Conservation (phyloP, 345 rosid genomes). For the Cardamine resedifolia region DNA sequence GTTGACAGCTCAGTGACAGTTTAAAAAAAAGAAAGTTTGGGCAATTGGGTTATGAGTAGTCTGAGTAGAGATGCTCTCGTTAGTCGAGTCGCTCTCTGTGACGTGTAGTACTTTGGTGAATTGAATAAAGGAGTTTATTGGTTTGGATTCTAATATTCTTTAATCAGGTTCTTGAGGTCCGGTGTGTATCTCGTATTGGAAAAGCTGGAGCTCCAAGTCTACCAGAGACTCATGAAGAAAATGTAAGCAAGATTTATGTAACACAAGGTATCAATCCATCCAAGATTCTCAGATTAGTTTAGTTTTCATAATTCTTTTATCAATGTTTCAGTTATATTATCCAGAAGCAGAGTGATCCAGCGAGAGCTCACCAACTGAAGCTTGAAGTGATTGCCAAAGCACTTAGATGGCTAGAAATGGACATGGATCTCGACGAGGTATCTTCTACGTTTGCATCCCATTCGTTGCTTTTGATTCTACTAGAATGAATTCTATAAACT, state of each 20-base stretch:
- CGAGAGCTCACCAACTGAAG: slow-evolving; percentile 94
- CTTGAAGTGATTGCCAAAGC: slow-evolving; percentile 88
- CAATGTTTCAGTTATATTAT: slow-evolving; percentile 61
- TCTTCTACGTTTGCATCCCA: background rate
- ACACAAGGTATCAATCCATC: background rate
- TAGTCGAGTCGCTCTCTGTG: slow-evolving; percentile 6
- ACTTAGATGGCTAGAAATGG: slow-evolving; percentile 86
- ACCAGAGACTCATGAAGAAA: slow-evolving; percentile 89
- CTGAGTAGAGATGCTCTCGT: background rate
- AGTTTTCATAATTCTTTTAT: background rate
- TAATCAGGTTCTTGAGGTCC: slow-evolving; percentile 75
- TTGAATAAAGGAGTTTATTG: background rate
- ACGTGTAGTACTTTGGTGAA: background rate
- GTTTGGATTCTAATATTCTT: background rate
- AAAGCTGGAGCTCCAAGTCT: slow-evolving; percentile 97
- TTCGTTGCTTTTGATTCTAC: background rate
- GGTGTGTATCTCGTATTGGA: slow-evolving; percentile 96
- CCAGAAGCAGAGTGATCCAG: slow-evolving; percentile 80
- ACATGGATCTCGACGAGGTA: slow-evolving; percentile 96
- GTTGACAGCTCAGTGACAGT: background rate
- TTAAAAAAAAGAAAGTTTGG: slow-evolving; percentile 6
- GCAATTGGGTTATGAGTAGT: background rate
- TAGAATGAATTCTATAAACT: slow-evolving; percentile 4
- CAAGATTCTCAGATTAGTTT: background rate
- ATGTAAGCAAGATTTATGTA: slow-evolving; percentile 49